Percentiles rank a stretch among this genome's conserved stretches.
Evolutionary conservation across 257 asterid genomes (phyloP).

Genomic region (Solanum stenotomum): DNA sequence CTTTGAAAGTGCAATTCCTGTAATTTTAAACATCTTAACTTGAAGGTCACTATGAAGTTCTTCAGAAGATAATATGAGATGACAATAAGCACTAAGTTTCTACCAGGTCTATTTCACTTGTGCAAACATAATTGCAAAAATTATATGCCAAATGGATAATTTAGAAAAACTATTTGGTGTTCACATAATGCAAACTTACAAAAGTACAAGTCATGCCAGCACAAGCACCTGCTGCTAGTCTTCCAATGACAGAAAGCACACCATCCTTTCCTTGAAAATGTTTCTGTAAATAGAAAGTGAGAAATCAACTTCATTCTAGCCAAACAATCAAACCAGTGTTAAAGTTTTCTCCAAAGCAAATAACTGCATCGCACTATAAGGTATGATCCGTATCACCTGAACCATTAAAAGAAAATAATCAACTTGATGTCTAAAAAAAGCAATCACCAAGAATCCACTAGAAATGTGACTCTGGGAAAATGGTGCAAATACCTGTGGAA

Average conservation of each 20-base stretch:
- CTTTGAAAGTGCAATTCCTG: neutral
- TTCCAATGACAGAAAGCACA: constrained; percentile 74
- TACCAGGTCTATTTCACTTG: neutral
- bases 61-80: neutral
- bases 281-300: constrained; percentile 30
- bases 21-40: neutral
- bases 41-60: too few species aligned
- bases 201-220: constrained; percentile 99
- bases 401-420: constrained; percentile 3
- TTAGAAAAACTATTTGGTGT: neutral
- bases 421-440: neutral
- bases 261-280: constrained; percentile 68
- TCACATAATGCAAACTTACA: constrained; percentile 42
- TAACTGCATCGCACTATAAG: constrained; percentile 88
- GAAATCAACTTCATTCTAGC: neutral
- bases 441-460: neutral
- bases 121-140: neutral
- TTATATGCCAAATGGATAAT: neutral
- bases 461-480: constrained; percentile 6
- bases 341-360: constrained; percentile 35
- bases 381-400: constrained; percentile 89
- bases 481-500: constrained; percentile 62
- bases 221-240: constrained; percentile 99
- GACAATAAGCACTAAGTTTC: neutral
- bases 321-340: neutral